A percentile compares a stretch with the other conserved stretches of the same genome.
Evolutionary conservation across 805 yeast genomes (phyloP).

Genomic region (Sungouiozyma intestinalis): DNA sequence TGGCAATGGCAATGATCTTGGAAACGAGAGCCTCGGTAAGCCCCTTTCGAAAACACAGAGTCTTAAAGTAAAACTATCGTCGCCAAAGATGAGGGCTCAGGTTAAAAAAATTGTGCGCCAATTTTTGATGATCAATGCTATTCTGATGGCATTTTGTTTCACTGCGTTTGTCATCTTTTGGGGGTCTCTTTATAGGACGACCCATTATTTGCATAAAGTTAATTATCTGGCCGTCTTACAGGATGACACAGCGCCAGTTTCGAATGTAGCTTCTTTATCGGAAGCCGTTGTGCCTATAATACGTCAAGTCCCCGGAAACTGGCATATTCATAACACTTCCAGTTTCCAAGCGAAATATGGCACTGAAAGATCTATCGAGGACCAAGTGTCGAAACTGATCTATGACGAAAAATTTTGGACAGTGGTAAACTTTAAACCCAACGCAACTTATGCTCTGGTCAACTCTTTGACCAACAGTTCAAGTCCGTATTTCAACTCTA

Average conservation of each 20-base stretch:
- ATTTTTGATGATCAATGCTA: slow-evolving; percentile 7
- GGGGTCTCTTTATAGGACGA: slow-evolving; percentile 29
- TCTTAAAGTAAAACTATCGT: slow-evolving; percentile 7
- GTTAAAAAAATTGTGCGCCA: slow-evolving; percentile 4
- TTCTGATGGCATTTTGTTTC: slow-evolving; percentile 15
- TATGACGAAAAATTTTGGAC: slow-evolving; percentile 55
- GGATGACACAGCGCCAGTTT: slow-evolving; percentile 1
- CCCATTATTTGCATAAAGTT: slow-evolving; percentile 6
- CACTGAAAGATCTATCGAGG: slow-evolving; percentile 15
- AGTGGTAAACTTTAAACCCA: slow-evolving; percentile 41
- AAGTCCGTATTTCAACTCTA: slow-evolving; percentile 13
- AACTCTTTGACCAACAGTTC: slow-evolving; percentile 16
- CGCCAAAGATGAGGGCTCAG: slow-evolving; percentile 6
- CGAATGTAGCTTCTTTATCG: background rate
- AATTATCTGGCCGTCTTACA: slow-evolving; percentile 4
- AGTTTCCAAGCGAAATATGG: slow-evolving; percentile 14
- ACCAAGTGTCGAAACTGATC: slow-evolving; percentile 35
- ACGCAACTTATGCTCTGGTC: slow-evolving; percentile 32
- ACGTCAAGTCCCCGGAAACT: slow-evolving; percentile 15
- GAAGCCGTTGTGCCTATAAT: slow-evolving; percentile 1
- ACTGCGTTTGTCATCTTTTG: slow-evolving; percentile 25
- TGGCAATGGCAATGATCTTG: too few relatives aligned
- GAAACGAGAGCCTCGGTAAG: background rate
- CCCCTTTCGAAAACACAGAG: background rate
- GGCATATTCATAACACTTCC: slow-evolving; percentile 23